Evolutionary conservation across 2,329 filamentous ascomycete species (phyloP).

Genomic region (Penicillium palitans): DNA sequence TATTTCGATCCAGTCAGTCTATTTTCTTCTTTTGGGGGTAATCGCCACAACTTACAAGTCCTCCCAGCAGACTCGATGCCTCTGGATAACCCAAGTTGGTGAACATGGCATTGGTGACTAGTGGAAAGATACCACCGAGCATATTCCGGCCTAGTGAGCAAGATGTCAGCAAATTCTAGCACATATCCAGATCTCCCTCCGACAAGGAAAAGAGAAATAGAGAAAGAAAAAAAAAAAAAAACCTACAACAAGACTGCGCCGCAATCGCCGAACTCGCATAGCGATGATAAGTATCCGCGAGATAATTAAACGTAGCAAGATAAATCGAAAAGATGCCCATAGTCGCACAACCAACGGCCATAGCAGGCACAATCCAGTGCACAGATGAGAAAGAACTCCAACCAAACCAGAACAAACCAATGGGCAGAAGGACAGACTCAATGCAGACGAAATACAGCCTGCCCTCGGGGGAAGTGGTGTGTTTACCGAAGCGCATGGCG

Average conservation of each 20-base stretch:
- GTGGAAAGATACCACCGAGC: constrained; percentile 75
- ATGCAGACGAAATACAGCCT: constrained; percentile 82
- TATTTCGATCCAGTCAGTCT: constrained; percentile 20
- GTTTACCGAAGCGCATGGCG: constrained; percentile 52
- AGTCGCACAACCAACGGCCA: constrained; percentile 72
- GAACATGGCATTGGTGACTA: constrained; percentile 75
- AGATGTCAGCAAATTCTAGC: constrained; percentile 5
- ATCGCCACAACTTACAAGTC: constrained; percentile 54
- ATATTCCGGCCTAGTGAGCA: constrained; percentile 62
- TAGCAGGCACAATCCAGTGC: constrained; percentile 70
- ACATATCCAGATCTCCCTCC: not conserved
- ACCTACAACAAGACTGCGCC: constrained; percentile 73
- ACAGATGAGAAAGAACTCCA: constrained; percentile 64
- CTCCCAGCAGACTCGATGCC: constrained; percentile 74
- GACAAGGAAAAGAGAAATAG: no score
- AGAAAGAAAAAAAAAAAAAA: not conserved
- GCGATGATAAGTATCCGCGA: constrained; percentile 81
- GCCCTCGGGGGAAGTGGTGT: constrained; percentile 64
- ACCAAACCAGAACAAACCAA: constrained; percentile 78
- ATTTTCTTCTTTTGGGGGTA: not conserved
- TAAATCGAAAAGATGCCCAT: constrained; percentile 87
- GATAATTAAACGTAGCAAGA: constrained; percentile 86
- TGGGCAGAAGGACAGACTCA: constrained; percentile 71
- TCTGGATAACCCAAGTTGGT: constrained; percentile 66
- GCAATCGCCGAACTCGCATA: constrained; percentile 85